Evolutionary conservation across 2,329 filamentous ascomycete species (phyloP), one percentile per base, ranked within the genome.

Genomic region (Phialophora tarda): DNA sequence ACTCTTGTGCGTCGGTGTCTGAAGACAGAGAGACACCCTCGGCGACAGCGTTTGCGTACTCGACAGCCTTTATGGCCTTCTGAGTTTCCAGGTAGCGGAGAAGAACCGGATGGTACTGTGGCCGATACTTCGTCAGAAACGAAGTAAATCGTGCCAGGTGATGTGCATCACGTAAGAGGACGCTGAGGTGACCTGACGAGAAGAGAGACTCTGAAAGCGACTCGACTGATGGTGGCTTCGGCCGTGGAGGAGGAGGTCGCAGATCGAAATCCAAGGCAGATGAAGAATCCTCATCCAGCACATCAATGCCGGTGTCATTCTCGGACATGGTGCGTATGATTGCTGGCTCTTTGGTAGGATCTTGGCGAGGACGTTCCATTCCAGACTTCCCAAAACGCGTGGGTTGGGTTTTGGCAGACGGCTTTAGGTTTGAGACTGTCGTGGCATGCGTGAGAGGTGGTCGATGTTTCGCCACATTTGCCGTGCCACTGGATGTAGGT

Each of bases 41-140:
- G 7, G 79, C 79, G 55, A 82, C 66, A 1, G 80, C 76, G 69
- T 81, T 82, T 28, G 80, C 80, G 70, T 81, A 82, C 58, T 81
- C 77, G 10, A 82, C 69, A 0, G 80, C 80, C 6, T 76, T 75
- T 48, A 78, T 75, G 0, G 78, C 80, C 68, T 82, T 82, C 62
- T 77, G 76, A 12, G 75, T 74, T 55, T 80, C 77, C 1, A 78
- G 68, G 71, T 81, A 81, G 21, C 75, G 74, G 5, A 76, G 71
- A 26, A 82, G 73, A 0, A 74, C 67, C 0, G 76, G 73, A 11
- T 75, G 70, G 24, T 76, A 71, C 24, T 77, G 70, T 7, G 79
- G 77, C 53, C 74, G 75, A 66, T 81, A 81, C 57, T 75, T 74
- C 11, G 76, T 73, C 10, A 82, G 69, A 66, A 82, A 82, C 10